Base-by-base conservation (phyloP, 192 early-diverging fungal genomes). In the Umbelopsis isabellina region DNA sequence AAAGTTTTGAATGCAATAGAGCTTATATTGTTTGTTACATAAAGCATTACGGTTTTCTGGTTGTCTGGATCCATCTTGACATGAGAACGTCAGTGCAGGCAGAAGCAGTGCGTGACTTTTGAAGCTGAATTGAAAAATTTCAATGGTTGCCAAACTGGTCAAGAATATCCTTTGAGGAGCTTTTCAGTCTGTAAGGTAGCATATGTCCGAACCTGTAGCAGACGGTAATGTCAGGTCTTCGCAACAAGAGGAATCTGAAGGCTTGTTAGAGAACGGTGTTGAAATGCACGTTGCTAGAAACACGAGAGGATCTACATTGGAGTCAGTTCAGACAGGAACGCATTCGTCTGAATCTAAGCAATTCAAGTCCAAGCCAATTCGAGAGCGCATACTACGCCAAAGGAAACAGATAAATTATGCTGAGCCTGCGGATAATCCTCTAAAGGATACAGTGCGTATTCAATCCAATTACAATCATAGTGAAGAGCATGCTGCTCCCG, bases 1-100 rank as follows among this genome's bases (percentile, higher is more conserved):
- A 82, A 37, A 15, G 75, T 71, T 61, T 82, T 82, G 65, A 74
- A 82, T 44, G 50, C 65, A 50, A 80, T 76, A 35, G 64, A 16
- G 64, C 73, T 64, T 37, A 80, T 47, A 65, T 79, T 49, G 44
- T 44, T 18, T 51, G 67, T 8, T 47, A 77, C 49, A 61, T 71
- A 78, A 30, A 13, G 30, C 21, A 78, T 45, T 23, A 78, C 72
- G 20, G 8, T 30, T 35, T 35, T 15, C 49, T 48, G 41, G 35
- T 25, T 49, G 11, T 25, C 30, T 47, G 49, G 21, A 21, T 72
- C 50, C 70, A 76, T 70, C 7, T 41, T 10, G 37, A 41, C 27
- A 30, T 41, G 37, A 41, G 37, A 41, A 41, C 37, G 37, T 41
- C 37, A 41, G 37, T 61, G 55, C 27, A 61, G 25, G 16, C 13